A percentile compares a stretch with the other conserved stretches of the same genome.
Conservation (phyloP, 2,329 filamentous ascomycete species). For the Myriosclerotinia duriaeana region DNA sequence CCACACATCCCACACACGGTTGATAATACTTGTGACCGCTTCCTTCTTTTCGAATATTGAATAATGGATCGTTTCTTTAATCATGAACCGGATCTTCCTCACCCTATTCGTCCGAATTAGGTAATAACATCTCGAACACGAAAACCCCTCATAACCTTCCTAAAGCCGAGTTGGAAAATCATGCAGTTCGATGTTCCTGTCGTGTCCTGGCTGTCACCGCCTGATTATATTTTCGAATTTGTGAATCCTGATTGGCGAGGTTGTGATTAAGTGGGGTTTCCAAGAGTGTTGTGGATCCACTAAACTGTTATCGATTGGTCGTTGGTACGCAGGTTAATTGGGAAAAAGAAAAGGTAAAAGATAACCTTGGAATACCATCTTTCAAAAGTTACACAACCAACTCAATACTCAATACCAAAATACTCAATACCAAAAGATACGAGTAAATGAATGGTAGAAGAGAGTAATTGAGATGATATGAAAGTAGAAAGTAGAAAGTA, state of each 20-base stretch:
- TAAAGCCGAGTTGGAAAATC: not conserved
- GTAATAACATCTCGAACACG: not conserved
- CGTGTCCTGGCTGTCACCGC: constrained; percentile 16
- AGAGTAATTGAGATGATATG: not conserved
- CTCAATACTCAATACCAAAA: not conserved
- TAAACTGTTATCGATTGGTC: constrained; percentile 21
- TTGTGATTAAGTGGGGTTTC: constrained; percentile 11
- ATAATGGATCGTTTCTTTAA: not conserved
- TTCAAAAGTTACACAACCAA: constrained; percentile 8
- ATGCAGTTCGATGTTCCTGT: not conserved
- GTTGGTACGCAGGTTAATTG: constrained; percentile 2
- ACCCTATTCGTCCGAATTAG: not conserved
- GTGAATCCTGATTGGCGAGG: constrained; percentile 10
- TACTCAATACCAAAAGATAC: not conserved
- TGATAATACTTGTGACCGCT: constrained; percentile 13
- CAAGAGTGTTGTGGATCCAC: constrained; percentile 15
- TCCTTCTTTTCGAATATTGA: not conserved
- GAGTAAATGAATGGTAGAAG: not conserved
- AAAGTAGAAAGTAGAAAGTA: no score
- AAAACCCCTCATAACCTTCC: constrained; percentile 2
- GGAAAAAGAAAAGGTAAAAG: not conserved
- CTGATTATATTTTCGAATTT: constrained; percentile 2
- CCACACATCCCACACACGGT: not conserved
- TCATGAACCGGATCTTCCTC: not conserved
- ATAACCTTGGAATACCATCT: no score